Base-by-base conservation (phyloP, 805 yeast genomes). In the Cyberlindnera sargentensis region DNA sequence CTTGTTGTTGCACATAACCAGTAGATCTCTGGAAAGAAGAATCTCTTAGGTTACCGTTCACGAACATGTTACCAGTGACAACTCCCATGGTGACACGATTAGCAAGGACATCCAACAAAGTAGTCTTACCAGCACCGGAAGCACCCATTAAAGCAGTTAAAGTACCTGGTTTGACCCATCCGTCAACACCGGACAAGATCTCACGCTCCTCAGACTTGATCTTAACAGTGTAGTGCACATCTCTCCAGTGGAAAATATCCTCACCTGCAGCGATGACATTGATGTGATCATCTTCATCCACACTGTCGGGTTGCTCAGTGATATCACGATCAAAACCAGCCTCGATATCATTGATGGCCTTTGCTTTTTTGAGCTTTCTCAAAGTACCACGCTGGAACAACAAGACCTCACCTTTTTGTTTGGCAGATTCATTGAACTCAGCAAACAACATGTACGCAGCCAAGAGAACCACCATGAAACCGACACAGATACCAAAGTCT, bases 101-200 rank as follows among this genome's bases (percentile, higher is more conserved):
- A 33, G 87, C 82, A 54, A 83, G 69, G 56, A 81, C 80, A 66
- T 82, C 84, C 53, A 82, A 67, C 47, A 82, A 66, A 6, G 89
- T 82, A 23, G 90, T 83, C 59, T 82, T 82, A 71, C 90, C 90
- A 47, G 90, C 89, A 66, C 89, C 89, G 34, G 88, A 79, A 20
- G 82, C 80, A 53, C 88, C 86, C 84, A 79, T 78, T 40, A 80
- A 63, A 4, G 93, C 93, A 42, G 91, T 84, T 57, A 84, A 66
- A 38, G 88, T 82, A 50, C 90, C 90, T 7, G 90, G 90, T 57
- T 82, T 81, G 36, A 84, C 89, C 84, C 86, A 84, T 39, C 91
- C 93, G 57, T 82, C 86, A 44, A 84, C 85, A 47, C 75, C 72
- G 47, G 70, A 68, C 57, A 84, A 64, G 48, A 84, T 75, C 47